Evolutionary conservation across 2,329 filamentous ascomycete species (phyloP).

Genomic region (Coleophoma crateriformis): DNA sequence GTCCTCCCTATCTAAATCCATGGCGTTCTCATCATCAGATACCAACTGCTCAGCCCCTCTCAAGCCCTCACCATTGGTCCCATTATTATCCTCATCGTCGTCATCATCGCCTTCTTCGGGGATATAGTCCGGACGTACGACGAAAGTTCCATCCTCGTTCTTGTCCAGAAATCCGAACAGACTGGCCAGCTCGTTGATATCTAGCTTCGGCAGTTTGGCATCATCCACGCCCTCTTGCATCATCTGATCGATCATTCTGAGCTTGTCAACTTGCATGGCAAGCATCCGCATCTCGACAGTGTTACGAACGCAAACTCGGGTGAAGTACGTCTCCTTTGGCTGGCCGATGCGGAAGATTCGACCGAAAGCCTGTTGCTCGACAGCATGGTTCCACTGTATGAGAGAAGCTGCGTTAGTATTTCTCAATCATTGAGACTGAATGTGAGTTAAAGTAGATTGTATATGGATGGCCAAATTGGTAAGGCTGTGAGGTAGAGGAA

Average conservation of each 20-base stretch:
- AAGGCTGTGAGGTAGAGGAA: too few relatives aligned
- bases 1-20: not conserved
- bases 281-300: slow-evolving; percentile 54
- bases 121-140: slow-evolving; percentile 19
- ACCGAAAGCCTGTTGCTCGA: slow-evolving; percentile 56
- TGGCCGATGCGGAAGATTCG: slow-evolving; percentile 65
- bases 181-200: slow-evolving; percentile 33
- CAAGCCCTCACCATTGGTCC: not conserved
- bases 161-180: slow-evolving; percentile 38
- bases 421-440: too few relatives aligned
- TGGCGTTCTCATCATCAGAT: not conserved
- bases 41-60: too few relatives aligned
- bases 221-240: slow-evolving; percentile 14
- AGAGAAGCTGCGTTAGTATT: slow-evolving; percentile 28
- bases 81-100: not conserved
- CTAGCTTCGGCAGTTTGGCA: slow-evolving; percentile 13
- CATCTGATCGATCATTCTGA: slow-evolving; percentile 33
- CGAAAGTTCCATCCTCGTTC: slow-evolving; percentile 27
- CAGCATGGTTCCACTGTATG: slow-evolving; percentile 32
- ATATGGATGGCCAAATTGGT: too few relatives aligned
- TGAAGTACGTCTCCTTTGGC: slow-evolving; percentile 49
- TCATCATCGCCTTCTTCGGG: slow-evolving; percentile 9
- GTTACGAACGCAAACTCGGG: slow-evolving; percentile 47
- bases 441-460: too few relatives aligned
- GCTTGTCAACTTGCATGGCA: slow-evolving; percentile 50